phyloP scores from a whole-genome alignment of 495 filamentous ascomycete genomes.

The Neurospora discreta region DNA sequence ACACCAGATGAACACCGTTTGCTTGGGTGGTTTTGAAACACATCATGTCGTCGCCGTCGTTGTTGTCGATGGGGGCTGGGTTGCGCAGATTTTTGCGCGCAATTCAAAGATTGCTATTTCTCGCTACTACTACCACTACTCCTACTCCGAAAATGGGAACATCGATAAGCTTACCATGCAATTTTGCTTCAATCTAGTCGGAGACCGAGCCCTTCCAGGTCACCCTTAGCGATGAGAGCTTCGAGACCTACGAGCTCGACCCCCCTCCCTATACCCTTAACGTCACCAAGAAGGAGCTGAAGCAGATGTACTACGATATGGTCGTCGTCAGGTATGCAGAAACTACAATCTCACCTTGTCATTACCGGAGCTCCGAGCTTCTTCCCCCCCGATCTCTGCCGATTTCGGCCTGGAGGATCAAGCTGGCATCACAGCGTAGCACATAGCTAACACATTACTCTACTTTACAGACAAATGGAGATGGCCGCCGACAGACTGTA shows the following conservation, averaged over 20 bases:
- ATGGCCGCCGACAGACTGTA: conserved; percentile 97
- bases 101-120: background rate
- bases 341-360: background rate
- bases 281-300: conserved; percentile 92
- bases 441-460: background rate
- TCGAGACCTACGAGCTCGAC: conserved; percentile 98
- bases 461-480: conserved; percentile 74
- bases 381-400: background rate
- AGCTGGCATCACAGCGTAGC: background rate
- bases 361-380: background rate
- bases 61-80: background rate
- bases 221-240: conserved; percentile 89
- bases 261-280: conserved; percentile 82
- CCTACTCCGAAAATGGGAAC: background rate
- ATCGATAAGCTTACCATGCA: background rate
- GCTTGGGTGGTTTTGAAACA: background rate
- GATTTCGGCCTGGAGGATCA: background rate
- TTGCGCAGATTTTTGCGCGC: background rate
- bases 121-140: background rate
- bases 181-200: conserved; percentile 42
- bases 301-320: conserved; percentile 99
- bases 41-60: background rate
- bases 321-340: conserved; percentile 68
- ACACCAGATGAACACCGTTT: background rate
- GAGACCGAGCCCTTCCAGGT: conserved; percentile 92